A percentile compares a stretch with the other conserved stretches of the same genome.
These are phyloP conservation scores for Cucumis cinereus DNA, from an alignment of 306 rosid species.

Conservation along the genomic window DNA sequence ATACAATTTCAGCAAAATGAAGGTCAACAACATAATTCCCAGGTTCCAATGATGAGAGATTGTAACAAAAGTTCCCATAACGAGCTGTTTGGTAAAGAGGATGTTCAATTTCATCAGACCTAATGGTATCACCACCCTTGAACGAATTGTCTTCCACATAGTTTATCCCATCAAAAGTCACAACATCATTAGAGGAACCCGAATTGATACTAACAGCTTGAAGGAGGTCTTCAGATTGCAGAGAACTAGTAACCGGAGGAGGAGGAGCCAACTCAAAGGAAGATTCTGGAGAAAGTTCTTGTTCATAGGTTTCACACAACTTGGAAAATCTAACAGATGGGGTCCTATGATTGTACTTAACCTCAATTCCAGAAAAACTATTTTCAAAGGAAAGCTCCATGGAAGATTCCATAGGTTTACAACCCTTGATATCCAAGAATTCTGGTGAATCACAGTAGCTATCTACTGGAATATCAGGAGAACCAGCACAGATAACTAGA, in stretches of 20 bases:
- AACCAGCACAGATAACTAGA: slow-evolving; percentile 47
- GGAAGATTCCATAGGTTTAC: slow-evolving; percentile 35
- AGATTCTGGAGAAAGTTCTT: slow-evolving; percentile 47
- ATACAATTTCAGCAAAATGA: slow-evolving; percentile 21
- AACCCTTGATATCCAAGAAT: slow-evolving; percentile 22
- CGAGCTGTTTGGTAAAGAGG: slow-evolving; percentile 16
- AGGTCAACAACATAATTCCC: slow-evolving; percentile 19
- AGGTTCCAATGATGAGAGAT: slow-evolving; percentile 3
- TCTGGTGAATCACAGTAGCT: slow-evolving; percentile 45
- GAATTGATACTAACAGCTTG: slow-evolving; percentile 13
- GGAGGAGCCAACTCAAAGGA: slow-evolving; percentile 76
- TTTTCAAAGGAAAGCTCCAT: slow-evolving; percentile 75
- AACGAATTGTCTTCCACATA: slow-evolving; percentile 12
- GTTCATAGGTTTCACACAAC: slow-evolving; percentile 33
- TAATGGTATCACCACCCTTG: slow-evolving; percentile 2
- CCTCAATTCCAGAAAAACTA: slow-evolving; percentile 44
- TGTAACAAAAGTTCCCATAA: slow-evolving; percentile 14
- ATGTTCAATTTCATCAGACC: slow-evolving; percentile 9
- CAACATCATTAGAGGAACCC: slow-evolving; percentile 13
- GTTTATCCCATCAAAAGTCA: slow-evolving; percentile 10
- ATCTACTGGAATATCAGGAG: slow-evolving; percentile 39
- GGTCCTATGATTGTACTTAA: slow-evolving; percentile 21
- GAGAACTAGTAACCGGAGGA: slow-evolving; percentile 15
- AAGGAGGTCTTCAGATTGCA: slow-evolving; percentile 13
- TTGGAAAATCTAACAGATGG: slow-evolving; percentile 64